A percentile compares a stretch with the other conserved stretches of the same genome.
Conservation (phyloP, 2,329 filamentous ascomycete species). For the Alternaria triticimaculans region DNA sequence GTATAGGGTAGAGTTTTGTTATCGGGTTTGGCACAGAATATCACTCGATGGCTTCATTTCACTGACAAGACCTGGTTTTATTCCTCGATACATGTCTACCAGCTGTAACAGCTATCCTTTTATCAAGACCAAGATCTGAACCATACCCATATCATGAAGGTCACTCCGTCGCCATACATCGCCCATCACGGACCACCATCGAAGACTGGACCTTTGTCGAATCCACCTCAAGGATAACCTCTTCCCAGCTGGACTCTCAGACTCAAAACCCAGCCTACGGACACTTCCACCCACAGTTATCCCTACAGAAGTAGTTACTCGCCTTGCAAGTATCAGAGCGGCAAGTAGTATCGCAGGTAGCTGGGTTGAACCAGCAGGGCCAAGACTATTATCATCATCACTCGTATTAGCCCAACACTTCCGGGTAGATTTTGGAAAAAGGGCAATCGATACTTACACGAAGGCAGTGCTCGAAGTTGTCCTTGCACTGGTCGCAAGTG, state of each 20-base stretch:
- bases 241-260: background rate
- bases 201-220: background rate
- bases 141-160: background rate
- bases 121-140: background rate
- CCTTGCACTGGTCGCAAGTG: background rate
- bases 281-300: conserved; percentile 27
- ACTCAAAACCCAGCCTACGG: background rate
- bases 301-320: background rate
- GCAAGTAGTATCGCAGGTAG: background rate
- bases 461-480: background rate
- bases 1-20: background rate
- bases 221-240: background rate
- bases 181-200: accelerated
- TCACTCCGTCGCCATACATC: background rate
- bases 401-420: too few relatives aligned
- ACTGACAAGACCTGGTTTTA: background rate
- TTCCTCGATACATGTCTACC: background rate
- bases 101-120: background rate
- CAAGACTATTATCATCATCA: background rate
- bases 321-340: background rate
- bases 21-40: background rate
- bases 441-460: background rate
- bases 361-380: background rate
- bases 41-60: too few relatives aligned
- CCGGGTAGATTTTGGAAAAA: too few relatives aligned